Base-by-base conservation (phyloP, 768 basidiomycete species). In the Leccinum barrowsii region DNA sequence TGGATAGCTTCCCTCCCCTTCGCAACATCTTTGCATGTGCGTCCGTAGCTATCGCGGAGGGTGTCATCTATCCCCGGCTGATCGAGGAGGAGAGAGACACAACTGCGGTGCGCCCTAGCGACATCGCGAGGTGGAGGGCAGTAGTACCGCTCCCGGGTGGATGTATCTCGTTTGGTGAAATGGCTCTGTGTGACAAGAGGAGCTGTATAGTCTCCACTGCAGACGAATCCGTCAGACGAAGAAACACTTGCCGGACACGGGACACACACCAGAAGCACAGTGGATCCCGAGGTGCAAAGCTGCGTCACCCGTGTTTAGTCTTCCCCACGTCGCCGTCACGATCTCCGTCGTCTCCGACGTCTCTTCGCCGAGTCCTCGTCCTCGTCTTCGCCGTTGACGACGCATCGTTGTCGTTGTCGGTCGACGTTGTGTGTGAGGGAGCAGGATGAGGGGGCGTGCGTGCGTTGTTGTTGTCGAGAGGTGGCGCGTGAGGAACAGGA, bases 61-160 rank as follows among this genome's bases (percentile, higher is more conserved):
- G 85, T 87, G 63, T 97, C 95, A 66, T 98, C 87, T 42, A 94
- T 85, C 2, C 74, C 80, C 0, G 89, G 85, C 63, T 95, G 89
- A 54, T 89, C 87, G 1, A 98, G 79, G 2, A 98, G 76, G 11
- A 94, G 70, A 49, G 80, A 78, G 24, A 24, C 10, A 96, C 86
- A 34, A 91, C 79, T 56, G 92, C 91, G 4, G 79, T 72, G 24
- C 92, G 77, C 4, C 87, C 90, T 1, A 93, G 77, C 0, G 86
- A 83, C 0, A 90, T 86, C 2, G 86, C 80, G 72, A 94, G 69
- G 79, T 86, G 84, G 0, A 94, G 78, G 0, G 92, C 85, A 0
- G 89, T 91, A 4, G 77, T 80, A 1, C 88, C 87, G 0, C 89
- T 87, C 1, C 80, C 84, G 0, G 84, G 83, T 0, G 91, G 91